Evolutionary conservation across 164 flowering plant genomes (phyloP).

Genomic region (Tinospora cordifolia): DNA sequence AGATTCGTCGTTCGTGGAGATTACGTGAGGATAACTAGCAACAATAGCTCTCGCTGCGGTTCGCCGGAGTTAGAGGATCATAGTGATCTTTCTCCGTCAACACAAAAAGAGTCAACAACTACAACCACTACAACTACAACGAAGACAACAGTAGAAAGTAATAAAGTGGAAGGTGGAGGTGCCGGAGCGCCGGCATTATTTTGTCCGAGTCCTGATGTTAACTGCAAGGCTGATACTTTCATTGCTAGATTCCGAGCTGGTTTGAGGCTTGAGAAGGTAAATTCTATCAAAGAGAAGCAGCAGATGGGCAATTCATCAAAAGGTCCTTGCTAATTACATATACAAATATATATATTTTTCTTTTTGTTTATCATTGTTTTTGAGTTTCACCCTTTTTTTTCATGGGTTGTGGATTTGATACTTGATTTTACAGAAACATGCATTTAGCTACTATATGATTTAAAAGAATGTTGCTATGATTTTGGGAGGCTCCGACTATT

Average conservation of each 20-base stretch:
- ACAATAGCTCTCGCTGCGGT: slow-evolving; percentile 35
- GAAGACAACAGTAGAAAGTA: neutral
- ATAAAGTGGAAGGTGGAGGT: slow-evolving; percentile 18
- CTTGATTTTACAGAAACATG: neutral
- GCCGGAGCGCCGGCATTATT: slow-evolving; percentile 23
- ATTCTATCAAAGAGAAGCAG: slow-evolving; percentile 43
- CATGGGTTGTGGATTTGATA: neutral
- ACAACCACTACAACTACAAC: neutral
- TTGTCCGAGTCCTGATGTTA: slow-evolving; percentile 82
- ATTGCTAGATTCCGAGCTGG: slow-evolving; percentile 60
- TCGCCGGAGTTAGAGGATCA: slow-evolving; percentile 43
- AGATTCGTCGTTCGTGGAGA: slow-evolving; percentile 34
- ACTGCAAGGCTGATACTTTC: slow-evolving; percentile 70
- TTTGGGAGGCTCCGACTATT: neutral
- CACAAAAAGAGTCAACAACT: neutral
- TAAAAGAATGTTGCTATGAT: neutral
- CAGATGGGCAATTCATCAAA: slow-evolving; percentile 18
- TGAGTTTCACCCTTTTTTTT: neutral
- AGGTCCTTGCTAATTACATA: neutral
- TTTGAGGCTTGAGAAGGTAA: slow-evolving; percentile 67
- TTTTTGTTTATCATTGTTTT: too few relatives aligned
- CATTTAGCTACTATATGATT: neutral
- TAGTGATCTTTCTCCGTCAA: slow-evolving; percentile 8
- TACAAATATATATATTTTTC: too few relatives aligned
- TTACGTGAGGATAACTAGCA: slow-evolving; percentile 38